Evolutionary conservation across 345 rosid species (phyloP).

Genomic region (Raphanus raphanistrum): DNA sequence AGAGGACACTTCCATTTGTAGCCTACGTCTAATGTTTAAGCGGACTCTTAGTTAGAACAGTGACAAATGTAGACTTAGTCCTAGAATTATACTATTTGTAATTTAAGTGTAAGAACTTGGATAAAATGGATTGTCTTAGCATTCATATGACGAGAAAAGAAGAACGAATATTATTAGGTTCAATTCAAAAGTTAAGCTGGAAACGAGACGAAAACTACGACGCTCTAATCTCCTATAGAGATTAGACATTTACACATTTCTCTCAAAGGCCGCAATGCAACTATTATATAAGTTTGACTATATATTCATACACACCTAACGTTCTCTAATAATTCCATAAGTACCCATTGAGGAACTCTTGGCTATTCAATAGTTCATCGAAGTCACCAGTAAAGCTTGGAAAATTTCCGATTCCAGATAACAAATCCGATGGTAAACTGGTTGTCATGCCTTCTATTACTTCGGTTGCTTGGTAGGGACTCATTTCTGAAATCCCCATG

Average conservation of each 20-base stretch:
- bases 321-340: conserved; percentile 31
- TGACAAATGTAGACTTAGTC: background rate
- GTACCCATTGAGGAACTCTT: conserved; percentile 40
- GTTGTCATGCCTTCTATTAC: conserved; percentile 17
- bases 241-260: conserved; percentile 23
- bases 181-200: background rate
- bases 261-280: conserved; percentile 22
- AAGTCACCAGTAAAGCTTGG: conserved; percentile 26
- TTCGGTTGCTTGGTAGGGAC: conserved; percentile 29
- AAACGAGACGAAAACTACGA: conserved; percentile 22
- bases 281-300: conserved; percentile 13
- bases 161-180: background rate
- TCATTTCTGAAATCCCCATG: conserved; percentile 18
- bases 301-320: conserved; percentile 12
- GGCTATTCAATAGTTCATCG: conserved; percentile 35
- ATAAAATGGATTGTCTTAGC: background rate
- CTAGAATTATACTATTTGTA: background rate
- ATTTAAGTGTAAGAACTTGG: background rate
- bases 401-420: conserved; percentile 29
- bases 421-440: conserved; percentile 33
- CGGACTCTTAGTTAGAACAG: background rate
- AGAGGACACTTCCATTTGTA: background rate
- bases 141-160: background rate
- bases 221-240: conserved; percentile 13
- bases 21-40: conserved; percentile 10